A percentile compares a stretch with the other conserved stretches of the same genome.
Evolutionary conservation across 768 basidiomycete species (phyloP).

Genomic region (Mycena maculata): DNA sequence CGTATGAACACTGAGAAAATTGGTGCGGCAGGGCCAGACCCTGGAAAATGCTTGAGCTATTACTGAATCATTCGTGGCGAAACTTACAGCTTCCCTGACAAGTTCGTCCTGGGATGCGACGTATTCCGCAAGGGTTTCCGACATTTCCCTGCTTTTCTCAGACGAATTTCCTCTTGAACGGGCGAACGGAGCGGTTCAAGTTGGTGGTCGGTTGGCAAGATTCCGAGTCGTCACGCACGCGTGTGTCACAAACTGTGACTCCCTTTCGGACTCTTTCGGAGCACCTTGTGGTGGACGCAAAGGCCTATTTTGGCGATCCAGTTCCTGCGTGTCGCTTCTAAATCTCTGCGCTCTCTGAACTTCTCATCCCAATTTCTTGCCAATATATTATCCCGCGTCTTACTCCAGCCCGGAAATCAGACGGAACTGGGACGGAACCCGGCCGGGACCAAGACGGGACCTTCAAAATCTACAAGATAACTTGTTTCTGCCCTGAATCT

Average conservation of each 20-base stretch:
- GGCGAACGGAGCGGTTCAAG: not conserved
- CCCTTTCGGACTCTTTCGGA: not conserved
- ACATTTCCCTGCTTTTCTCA: not conserved
- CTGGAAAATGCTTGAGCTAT: conserved; percentile 47
- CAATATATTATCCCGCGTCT: too few relatives aligned
- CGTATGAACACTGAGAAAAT: conserved; percentile 75
- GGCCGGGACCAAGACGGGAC: not conserved
- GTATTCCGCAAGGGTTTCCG: conserved; percentile 51
- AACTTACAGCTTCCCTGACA: conserved; percentile 57
- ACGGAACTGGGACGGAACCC: too few relatives aligned
- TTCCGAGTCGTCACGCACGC: not conserved
- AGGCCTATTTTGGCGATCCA: too few relatives aligned
- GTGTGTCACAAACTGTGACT: not conserved
- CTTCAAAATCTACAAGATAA: not conserved
- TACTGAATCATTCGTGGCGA: conserved; percentile 36
- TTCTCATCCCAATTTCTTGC: too few relatives aligned
- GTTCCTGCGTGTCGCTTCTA: too few relatives aligned
- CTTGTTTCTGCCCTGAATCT: not conserved
- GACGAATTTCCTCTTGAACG: not conserved
- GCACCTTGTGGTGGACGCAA: too few relatives aligned
- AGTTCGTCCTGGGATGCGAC: conserved; percentile 61
- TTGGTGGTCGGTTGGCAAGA: not conserved
- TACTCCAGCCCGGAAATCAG: too few relatives aligned
- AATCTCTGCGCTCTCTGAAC: too few relatives aligned
- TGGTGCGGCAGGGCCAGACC: conserved; percentile 69